phyloP scores from a whole-genome alignment of 352 stramenopile genomes.

The Blastocystis sp. region DNA sequence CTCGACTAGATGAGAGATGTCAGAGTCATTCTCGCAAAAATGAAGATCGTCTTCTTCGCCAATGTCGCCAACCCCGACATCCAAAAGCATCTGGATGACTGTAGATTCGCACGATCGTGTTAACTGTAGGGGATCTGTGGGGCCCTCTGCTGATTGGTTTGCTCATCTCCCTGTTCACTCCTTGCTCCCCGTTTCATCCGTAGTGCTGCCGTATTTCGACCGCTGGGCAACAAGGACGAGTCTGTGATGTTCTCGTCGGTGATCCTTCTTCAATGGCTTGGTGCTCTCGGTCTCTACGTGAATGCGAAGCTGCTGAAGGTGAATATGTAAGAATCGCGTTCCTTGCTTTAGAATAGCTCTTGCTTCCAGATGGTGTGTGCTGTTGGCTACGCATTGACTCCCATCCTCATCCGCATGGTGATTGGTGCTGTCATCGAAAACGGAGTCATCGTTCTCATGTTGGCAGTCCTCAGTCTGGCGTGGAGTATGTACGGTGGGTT shows the following conservation, averaged over 20 bases:
- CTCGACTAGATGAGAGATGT: neutral
- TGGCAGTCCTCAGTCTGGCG: neutral
- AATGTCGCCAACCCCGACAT: conserved; percentile 18
- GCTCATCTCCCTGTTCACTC: neutral
- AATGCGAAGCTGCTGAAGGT: conserved; percentile 30
- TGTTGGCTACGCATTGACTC: neutral
- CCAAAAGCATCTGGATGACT: conserved; percentile 35
- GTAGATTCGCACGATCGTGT: neutral
- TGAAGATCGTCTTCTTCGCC: conserved; percentile 29
- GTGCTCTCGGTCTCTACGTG: neutral
- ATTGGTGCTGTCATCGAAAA: neutral
- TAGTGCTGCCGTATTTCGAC: neutral
- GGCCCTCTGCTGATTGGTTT: conserved; percentile 11
- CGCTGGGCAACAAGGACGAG: neutral
- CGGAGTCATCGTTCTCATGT: neutral
- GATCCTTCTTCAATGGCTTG: conserved; percentile 16
- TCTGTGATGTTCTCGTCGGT: conserved; percentile 1
- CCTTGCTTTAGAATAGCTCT: neutral
- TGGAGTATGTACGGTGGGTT: neutral
- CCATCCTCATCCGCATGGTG: neutral
- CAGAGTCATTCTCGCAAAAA: conserved; percentile 8
- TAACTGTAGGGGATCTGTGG: conserved; percentile 24
- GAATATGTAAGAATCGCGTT: neutral
- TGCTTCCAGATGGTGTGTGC: conserved; percentile 36
- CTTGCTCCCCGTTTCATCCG: neutral